These are phyloP conservation scores for Aspergillus vadensis DNA, from an alignment of 2,329 filamentous ascomycete species.

Conservation along the genomic window DNA sequence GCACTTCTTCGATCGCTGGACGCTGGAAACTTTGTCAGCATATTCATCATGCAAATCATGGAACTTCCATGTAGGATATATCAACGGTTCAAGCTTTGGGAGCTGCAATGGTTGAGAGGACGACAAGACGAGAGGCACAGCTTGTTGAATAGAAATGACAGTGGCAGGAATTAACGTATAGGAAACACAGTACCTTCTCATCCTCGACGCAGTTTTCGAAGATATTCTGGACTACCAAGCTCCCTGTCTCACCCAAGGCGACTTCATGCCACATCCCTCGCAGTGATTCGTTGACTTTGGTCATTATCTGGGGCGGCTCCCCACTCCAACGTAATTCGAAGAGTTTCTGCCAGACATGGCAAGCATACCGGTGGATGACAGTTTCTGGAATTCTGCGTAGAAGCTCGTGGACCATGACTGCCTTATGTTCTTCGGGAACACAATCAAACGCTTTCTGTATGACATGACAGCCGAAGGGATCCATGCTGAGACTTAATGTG, in stretches of 20 bases:
- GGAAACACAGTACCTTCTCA: slow-evolving; percentile 74
- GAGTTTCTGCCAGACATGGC: slow-evolving; percentile 99
- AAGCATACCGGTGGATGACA: slow-evolving; percentile 97
- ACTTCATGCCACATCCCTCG: slow-evolving; percentile 99
- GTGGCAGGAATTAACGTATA: background rate
- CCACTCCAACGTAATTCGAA: slow-evolving; percentile 97
- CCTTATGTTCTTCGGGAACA: slow-evolving; percentile 96
- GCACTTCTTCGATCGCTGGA: slow-evolving; percentile 94
- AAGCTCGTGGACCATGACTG: slow-evolving; percentile 97
- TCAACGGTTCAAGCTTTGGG: too few relatives aligned
- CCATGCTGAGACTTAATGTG: slow-evolving; percentile 93
- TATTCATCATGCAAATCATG: background rate
- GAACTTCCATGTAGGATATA: too few relatives aligned
- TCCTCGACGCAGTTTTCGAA: slow-evolving; percentile 99
- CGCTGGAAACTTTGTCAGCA: slow-evolving; percentile 60
- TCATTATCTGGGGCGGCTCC: slow-evolving; percentile 96
- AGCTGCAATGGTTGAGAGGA: background rate
- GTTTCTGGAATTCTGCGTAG: slow-evolving; percentile 95
- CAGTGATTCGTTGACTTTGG: slow-evolving; percentile 92
- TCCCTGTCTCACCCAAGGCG: slow-evolving; percentile 93
- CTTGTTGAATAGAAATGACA: background rate
- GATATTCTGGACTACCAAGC: slow-evolving; percentile 97
- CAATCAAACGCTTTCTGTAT: slow-evolving; percentile 98
- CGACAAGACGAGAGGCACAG: too few relatives aligned
- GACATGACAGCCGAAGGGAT: slow-evolving; percentile 96